phyloP scores from a whole-genome alignment of 768 basidiomycete genomes.

The Rhodotorula diobovata region DNA sequence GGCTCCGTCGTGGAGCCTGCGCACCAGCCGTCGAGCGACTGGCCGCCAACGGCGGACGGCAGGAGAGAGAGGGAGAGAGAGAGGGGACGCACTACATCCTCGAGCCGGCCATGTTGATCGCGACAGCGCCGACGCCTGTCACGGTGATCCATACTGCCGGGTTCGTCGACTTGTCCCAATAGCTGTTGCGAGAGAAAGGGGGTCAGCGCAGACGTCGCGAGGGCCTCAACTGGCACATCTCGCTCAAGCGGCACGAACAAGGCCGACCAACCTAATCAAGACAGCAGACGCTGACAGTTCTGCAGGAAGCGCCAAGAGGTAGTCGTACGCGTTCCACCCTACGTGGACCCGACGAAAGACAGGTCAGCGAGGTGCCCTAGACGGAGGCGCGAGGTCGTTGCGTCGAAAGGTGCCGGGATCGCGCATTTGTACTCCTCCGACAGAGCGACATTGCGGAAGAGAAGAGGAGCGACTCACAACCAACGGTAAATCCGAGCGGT shows the following conservation, averaged over 20 bases:
- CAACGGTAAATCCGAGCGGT: not conserved
- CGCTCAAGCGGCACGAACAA: not conserved
- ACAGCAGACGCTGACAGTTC: conserved; percentile 72
- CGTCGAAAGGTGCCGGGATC: too few relatives aligned
- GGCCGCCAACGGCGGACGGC: conserved; percentile 39
- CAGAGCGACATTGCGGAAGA: not conserved
- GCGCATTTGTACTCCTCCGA: too few relatives aligned
- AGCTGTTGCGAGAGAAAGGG: conserved; percentile 42
- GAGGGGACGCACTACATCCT: conserved; percentile 29
- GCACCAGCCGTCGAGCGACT: too few relatives aligned
- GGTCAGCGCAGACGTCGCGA: conserved; percentile 52
- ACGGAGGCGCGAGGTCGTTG: too few relatives aligned
- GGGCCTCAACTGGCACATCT: not conserved
- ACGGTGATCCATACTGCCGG: conserved; percentile 76
- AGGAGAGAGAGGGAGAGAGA: not conserved
- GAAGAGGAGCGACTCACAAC: not conserved
- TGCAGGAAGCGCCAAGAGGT: conserved; percentile 52
- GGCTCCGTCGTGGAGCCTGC: too few relatives aligned
- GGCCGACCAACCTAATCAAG: conserved; percentile 56
- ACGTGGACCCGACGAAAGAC: not conserved
- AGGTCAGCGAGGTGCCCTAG: too few relatives aligned
- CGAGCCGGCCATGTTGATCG: conserved; percentile 48
- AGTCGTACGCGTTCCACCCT: conserved; percentile 52
- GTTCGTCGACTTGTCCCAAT: conserved; percentile 52
- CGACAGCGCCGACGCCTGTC: conserved; percentile 67